Evolutionary conservation across 192 early-diverging fungal species (phyloP), one percentile per base, ranked within the genome.

Genomic region (Podochytrium sp.): DNA sequence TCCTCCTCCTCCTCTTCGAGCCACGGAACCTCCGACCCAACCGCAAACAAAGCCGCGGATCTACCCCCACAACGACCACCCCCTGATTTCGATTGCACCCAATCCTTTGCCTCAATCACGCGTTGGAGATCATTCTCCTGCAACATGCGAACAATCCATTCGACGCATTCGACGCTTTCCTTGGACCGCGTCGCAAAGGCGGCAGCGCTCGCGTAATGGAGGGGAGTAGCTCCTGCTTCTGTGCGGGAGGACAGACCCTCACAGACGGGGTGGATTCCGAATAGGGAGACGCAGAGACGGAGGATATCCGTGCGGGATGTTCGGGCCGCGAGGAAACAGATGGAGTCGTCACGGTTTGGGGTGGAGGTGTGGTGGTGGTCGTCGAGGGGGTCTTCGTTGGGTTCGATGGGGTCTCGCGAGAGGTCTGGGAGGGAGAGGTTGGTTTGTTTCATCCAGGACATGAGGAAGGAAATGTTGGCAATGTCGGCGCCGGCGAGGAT

Each of bases 11-110:
- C 63, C n/a, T 47, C 12, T 18, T 47, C 63, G 30, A 18, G 41
- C 66, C 66, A 69, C 5, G 66, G 51, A 16, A 39, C 66, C 16
- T 35, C 66, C 50, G 52, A 10, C 7, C 66, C 66, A 55, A 69
- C 50, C n/a, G 53, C 49, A 41, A 34, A 69, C 12, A 69, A 30
- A 33, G 66, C 66, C 14, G 66, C 66, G n/a, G 59, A 27, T 7
- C 38, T 20, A 34, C 59, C 59, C 18, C 59, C 59, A 7, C 30
- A 23, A 34, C 32, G 18, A 40, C 20, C 37, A 34, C 37, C 32
- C 29, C 10, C 29, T n/a, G n/a, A n/a, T n/a, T n/a, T n/a, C 30
- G 52, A 7, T 20, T 55, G 12, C 20, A 55, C 25, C 7, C 7
- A n/a, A 61, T 61, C 59, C 6, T 34, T 25, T 12, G 59, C 33